phyloP scores from a whole-genome alignment of 495 filamentous ascomycete genomes.

The Penicillium goetzii region DNA sequence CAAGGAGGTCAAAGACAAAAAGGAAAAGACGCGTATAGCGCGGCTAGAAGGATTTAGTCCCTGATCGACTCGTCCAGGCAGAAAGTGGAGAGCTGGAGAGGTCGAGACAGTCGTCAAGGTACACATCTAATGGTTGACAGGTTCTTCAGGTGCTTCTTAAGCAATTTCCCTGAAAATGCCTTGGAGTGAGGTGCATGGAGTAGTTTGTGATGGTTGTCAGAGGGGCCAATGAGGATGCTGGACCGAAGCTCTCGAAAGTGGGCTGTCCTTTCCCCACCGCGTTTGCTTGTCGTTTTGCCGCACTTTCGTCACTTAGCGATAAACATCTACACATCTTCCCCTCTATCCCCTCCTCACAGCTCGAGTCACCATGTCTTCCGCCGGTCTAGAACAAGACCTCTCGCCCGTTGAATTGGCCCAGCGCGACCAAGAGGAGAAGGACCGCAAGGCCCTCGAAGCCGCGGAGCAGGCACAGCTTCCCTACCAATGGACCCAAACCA shows the following conservation, averaged over 20 bases:
- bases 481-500: conserved; percentile 98
- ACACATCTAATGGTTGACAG: background rate
- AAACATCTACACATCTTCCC: conserved; percentile 8
- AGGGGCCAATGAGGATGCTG: background rate
- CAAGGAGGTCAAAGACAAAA: conserved; percentile 20
- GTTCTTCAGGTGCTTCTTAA: background rate
- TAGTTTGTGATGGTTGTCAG: background rate
- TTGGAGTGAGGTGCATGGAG: background rate
- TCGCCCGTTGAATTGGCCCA: conserved; percentile 56
- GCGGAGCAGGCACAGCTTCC: conserved; percentile 90
- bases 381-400: conserved; percentile 45
- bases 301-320: conserved; percentile 10
- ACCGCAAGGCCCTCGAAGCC: conserved; percentile 74
- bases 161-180: background rate
- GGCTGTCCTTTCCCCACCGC: background rate
- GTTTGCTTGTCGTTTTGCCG: background rate
- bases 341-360: background rate
- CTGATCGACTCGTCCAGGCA: background rate
- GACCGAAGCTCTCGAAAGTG: background rate
- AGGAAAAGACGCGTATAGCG: conserved; percentile 29
- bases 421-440: conserved; percentile 61
- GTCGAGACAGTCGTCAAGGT: background rate
- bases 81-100: background rate
- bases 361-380: conserved; percentile 28
- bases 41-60: conserved; percentile 20